Evolutionary conservation across 2,329 filamentous ascomycete species (phyloP).

Genomic region (Eurotiales sp.): DNA sequence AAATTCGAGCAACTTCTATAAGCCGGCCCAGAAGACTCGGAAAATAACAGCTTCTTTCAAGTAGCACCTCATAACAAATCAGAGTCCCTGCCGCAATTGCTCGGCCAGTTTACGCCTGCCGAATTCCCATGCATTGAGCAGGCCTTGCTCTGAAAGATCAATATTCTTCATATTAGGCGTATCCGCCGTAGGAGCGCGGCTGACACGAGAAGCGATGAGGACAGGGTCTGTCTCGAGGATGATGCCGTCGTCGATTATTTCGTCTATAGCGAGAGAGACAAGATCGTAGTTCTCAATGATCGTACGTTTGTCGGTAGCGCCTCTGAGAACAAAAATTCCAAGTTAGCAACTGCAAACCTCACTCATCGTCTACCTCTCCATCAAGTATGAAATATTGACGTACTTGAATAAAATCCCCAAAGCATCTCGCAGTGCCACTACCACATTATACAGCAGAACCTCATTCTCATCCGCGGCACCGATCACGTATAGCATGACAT

Average conservation of each 20-base stretch:
- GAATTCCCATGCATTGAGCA: conserved; percentile 90
- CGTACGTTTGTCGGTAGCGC: conserved; percentile 94
- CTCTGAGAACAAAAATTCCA: conserved; percentile 50
- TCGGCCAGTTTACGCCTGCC: conserved; percentile 89
- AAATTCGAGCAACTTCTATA: conserved; percentile 7
- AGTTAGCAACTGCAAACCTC: conserved; percentile 17
- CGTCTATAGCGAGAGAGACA: conserved; percentile 88
- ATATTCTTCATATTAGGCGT: conserved; percentile 84
- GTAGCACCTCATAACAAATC: too few species aligned
- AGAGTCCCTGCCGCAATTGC: conserved; percentile 80
- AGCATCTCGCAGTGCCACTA: conserved; percentile 84
- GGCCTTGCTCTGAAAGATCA: conserved; percentile 90
- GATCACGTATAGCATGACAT: conserved; percentile 94
- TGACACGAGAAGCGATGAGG: conserved; percentile 87
- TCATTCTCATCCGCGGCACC: conserved; percentile 93
- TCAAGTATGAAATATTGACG: too few species aligned
- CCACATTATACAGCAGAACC: conserved; percentile 90
- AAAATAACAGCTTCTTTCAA: too few species aligned
- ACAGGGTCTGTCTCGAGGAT: conserved; percentile 97
- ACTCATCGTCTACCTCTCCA: too few species aligned
- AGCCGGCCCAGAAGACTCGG: conserved; percentile 17
- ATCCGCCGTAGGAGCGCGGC: conserved; percentile 85
- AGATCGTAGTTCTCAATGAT: conserved; percentile 99
- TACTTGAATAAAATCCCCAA: conserved; percentile 91
- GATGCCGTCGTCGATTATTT: conserved; percentile 92